Evolutionary conservation across 2,329 filamentous ascomycete genomes (phyloP).

Genomic region (Thermothelomyces thermophilus): DNA sequence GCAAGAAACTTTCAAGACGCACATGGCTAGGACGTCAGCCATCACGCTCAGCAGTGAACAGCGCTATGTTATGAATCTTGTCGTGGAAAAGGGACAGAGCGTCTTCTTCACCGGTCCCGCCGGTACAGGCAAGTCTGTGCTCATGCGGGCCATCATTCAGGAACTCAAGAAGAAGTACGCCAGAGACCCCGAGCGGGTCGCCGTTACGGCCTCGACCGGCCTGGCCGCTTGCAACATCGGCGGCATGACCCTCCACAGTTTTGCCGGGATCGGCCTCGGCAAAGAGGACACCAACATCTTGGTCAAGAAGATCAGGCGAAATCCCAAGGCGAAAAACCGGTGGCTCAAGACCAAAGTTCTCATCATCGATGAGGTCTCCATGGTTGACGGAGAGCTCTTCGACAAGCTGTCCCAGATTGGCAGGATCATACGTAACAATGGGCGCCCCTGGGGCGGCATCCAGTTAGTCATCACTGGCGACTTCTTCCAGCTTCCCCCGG

Average conservation of each 20-base stretch:
- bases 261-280: conserved; percentile 88
- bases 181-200: conserved; percentile 74
- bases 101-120: conserved; percentile 98
- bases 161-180: conserved; percentile 70
- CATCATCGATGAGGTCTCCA: conserved; percentile 91
- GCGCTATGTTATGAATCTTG: conserved; percentile 71
- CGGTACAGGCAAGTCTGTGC: conserved; percentile 91
- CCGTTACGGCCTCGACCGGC: conserved; percentile 92
- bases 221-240: conserved; percentile 95
- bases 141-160: conserved; percentile 86
- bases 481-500: conserved; percentile 94
- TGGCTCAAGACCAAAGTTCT: conserved; percentile 87
- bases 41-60: conserved; percentile 83
- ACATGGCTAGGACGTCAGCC: conserved; percentile 34
- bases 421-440: conserved; percentile 79
- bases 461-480: conserved; percentile 94
- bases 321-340: conserved; percentile 77
- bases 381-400: conserved; percentile 96
- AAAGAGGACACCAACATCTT: conserved; percentile 78
- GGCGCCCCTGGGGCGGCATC: conserved; percentile 88
- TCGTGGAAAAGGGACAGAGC: conserved; percentile 72
- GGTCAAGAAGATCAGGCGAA: conserved; percentile 84
- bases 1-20: conserved; percentile 35
- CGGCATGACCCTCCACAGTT: conserved; percentile 92
- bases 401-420: conserved; percentile 92